Evolutionary conservation across 169 alveolate species (phyloP).

Genomic region (Plasmodium blacklocki): DNA sequence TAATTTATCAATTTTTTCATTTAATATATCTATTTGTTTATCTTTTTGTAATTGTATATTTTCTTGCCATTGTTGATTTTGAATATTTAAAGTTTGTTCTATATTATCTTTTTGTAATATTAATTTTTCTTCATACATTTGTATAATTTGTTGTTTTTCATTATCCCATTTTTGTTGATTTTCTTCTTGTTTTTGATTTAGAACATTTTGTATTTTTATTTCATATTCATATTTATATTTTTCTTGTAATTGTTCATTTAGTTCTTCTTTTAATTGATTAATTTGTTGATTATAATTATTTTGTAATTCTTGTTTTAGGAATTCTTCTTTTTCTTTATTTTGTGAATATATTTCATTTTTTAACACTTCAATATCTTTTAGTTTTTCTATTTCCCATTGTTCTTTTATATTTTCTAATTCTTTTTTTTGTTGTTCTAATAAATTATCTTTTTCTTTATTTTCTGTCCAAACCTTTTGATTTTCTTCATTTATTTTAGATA

Average conservation of each 20-base stretch:
- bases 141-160: neutral
- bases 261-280: constrained; percentile 1
- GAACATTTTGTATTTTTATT: neutral
- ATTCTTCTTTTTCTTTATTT: constrained; percentile 17
- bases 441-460: constrained; percentile 11
- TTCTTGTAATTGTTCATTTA: neutral
- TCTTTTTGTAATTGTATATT: constrained; percentile 2
- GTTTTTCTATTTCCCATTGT: constrained; percentile 27
- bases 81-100: constrained; percentile 3
- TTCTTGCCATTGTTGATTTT: constrained; percentile 4
- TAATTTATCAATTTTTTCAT: constrained; percentile 26
- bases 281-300: constrained; percentile 5
- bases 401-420: constrained; percentile 15
- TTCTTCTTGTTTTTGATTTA: neutral
- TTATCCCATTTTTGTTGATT: neutral
- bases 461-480: constrained; percentile 15
- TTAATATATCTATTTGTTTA: constrained; percentile 16
- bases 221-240: constrained; percentile 3
- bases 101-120: neutral
- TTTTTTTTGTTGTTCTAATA: constrained; percentile 36
- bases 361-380: constrained; percentile 43
- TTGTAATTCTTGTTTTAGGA: constrained; percentile 12
- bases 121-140: constrained; percentile 22
- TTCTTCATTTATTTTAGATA: constrained; percentile 24
- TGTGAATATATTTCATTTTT: constrained; percentile 16